Conservation (phyloP, 2,329 filamentous ascomycete genomes). For the Magnaporthiopsis incrustans region DNA sequence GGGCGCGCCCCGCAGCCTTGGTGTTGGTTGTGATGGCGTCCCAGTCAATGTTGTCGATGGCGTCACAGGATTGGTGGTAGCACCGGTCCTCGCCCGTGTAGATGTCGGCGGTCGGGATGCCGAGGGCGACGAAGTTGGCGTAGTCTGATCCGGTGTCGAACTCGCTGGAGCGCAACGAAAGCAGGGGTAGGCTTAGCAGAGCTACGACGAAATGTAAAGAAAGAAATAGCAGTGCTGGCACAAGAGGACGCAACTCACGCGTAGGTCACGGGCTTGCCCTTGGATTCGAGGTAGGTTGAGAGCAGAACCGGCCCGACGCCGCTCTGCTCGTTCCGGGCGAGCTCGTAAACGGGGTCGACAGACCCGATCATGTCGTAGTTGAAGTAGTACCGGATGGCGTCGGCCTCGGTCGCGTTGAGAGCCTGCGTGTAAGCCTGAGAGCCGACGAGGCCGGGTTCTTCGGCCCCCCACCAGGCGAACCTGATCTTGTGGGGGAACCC, state of each 20-base stretch:
- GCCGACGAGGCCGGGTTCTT: conserved; percentile 13
- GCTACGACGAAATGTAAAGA: neutral
- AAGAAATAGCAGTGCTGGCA: neutral
- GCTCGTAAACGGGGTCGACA: conserved; percentile 26
- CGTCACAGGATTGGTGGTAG: conserved; percentile 31
- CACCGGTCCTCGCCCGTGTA: conserved; percentile 44
- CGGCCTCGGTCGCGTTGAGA: conserved; percentile 19
- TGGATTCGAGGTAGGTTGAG: conserved; percentile 21
- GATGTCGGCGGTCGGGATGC: conserved; percentile 49
- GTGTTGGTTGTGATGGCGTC: conserved; percentile 26
- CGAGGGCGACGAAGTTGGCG: conserved; percentile 46
- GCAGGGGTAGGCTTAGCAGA: neutral
- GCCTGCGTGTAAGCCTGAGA: conserved; percentile 29
- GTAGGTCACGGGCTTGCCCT: conserved; percentile 22
- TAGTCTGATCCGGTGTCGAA: conserved; percentile 53
- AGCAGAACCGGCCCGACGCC: conserved; percentile 28
- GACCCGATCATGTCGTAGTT: conserved; percentile 35
- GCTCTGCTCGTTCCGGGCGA: conserved; percentile 26
- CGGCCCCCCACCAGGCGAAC: conserved; percentile 17
- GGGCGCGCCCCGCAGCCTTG: conserved; percentile 40
- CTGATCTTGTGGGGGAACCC: conserved; percentile 19
- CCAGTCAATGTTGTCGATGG: conserved; percentile 28
- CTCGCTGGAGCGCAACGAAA: conserved; percentile 22
- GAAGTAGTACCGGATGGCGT: conserved; percentile 28
- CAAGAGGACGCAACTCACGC: conserved; percentile 10